A percentile compares a stretch with the other conserved stretches of the same genome.
Evolutionary conservation across 78 protist species (phyloP).

Genomic region (Salpingoeca rosetta): DNA sequence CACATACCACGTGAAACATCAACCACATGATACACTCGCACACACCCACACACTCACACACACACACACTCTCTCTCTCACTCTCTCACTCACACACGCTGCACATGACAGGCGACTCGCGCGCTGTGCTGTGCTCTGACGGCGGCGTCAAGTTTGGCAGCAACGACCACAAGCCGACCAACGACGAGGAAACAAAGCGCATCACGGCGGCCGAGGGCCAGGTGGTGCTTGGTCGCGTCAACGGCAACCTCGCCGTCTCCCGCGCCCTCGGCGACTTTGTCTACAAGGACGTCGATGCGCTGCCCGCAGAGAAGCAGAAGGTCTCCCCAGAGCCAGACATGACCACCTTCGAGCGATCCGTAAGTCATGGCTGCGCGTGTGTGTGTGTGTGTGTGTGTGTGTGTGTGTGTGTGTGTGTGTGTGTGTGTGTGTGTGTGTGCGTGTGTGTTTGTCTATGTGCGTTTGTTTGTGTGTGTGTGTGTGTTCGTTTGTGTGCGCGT

Average conservation of each 20-base stretch:
- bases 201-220: constrained; percentile 52
- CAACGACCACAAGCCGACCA: constrained; percentile 50
- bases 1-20: too few relatives aligned
- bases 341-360: neutral
- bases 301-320: neutral
- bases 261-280: constrained; percentile 70
- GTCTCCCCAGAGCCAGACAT: constrained; percentile 13
- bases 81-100: too few relatives aligned
- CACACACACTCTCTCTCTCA: too few relatives aligned
- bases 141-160: constrained; percentile 12
- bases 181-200: constrained; percentile 10
- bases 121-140: constrained; percentile 24
- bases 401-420: too few relatives aligned
- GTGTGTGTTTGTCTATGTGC: neutral
- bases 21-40: too few relatives aligned
- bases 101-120: too few relatives aligned
- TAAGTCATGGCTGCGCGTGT: too few relatives aligned
- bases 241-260: constrained; percentile 58
- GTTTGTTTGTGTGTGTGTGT: neutral
- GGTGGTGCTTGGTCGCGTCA: constrained; percentile 47
- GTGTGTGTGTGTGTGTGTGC: too few relatives aligned
- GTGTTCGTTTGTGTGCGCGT: neutral
- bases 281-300: constrained; percentile 20
- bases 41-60: too few relatives aligned
- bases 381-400: too few relatives aligned